Base-by-base conservation (phyloP, 2,329 filamentous ascomycete species). In the Endothia cerciana region DNA sequence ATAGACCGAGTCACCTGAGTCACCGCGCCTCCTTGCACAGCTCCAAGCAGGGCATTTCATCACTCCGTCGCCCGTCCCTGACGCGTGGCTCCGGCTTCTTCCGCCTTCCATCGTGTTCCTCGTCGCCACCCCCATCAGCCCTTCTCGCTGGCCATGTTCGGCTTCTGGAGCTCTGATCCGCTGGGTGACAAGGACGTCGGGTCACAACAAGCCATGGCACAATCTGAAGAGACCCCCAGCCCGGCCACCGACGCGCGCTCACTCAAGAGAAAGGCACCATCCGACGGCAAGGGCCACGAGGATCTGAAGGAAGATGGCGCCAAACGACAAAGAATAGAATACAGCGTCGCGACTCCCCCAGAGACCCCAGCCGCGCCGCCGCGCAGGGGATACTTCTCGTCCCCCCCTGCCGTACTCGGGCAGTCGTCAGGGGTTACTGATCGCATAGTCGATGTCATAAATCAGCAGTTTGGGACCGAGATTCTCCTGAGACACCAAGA, bases 401-500 rank as follows among this genome's bases (percentile, higher is more conserved):
- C 53, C 62, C 70, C 65, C 60, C 63, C 64, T 38, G 30, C 63
- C 57, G 58, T 56, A 65, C 85, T 90, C 69, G 87, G 87, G 74
- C 89, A 94, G 72, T 85, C 86, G 43, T 45, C 61, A 13, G 56
- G 45, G 4, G 36, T 45, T 53, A 66, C 63, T 61, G 64, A 63
- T 56, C 66, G 62, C 38, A 60, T 68, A 66, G 64, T 63, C 58
- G 60, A 66, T 57, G 66, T 68, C 57, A 91, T 98, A 74, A 90
- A 93, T 74, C 89, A 93, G 69, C 91, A 97, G 78, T 90, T 98
- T 77, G 92, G 93, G 73, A 87, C 95, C 70, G 94, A 97, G 80
- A 94, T 98, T 62, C 81, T 98, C 69, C 81, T 96, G 76, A 98
- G 97, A 83, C 95, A 99, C 78, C 89, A 95, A 73, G 95, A 99